Evolutionary conservation across 345 rosid genomes (phyloP).

Genomic region (Zanthoxylum bungeanum): DNA sequence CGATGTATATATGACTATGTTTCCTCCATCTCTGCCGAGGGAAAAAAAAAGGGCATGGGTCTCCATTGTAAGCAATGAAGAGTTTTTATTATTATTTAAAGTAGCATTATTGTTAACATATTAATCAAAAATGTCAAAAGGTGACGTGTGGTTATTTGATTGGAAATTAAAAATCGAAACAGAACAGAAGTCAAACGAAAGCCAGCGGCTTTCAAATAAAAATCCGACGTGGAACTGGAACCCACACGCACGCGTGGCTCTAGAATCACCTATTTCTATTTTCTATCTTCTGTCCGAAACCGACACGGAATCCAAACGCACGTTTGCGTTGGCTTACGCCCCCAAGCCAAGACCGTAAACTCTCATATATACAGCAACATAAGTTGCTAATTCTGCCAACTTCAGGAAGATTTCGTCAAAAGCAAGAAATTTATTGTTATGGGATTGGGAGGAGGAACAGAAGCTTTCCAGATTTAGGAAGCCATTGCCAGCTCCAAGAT

Average conservation of each 20-base stretch:
- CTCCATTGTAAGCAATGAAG: too few relatives aligned
- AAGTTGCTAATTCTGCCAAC: neutral
- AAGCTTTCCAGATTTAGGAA: conserved; percentile 80
- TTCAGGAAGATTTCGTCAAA: neutral
- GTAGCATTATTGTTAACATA: too few relatives aligned
- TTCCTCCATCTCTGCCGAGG: too few relatives aligned
- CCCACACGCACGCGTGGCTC: neutral
- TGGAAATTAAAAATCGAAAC: too few relatives aligned
- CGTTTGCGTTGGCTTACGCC: conserved; percentile 32
- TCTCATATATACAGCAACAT: conserved; percentile 2
- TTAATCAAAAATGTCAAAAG: too few relatives aligned
- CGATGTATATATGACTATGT: too few relatives aligned
- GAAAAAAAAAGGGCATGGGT: too few relatives aligned
- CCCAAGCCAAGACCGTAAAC: conserved; percentile 34
- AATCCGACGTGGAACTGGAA: conserved; percentile 1
- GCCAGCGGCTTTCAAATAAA: neutral
- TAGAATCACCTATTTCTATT: neutral
- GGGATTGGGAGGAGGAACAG: conserved; percentile 87
- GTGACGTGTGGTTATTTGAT: too few relatives aligned
- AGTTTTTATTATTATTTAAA: too few relatives aligned
- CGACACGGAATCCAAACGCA: neutral
- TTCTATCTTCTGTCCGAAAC: neutral
- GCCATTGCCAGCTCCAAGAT: conserved; percentile 64
- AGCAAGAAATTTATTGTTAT: neutral
- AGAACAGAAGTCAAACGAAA: too few relatives aligned